Evolutionary conservation across 352 stramenopile species (phyloP), one percentile per base, ranked within the genome.

Genomic region (Sclerospora graminicola): DNA sequence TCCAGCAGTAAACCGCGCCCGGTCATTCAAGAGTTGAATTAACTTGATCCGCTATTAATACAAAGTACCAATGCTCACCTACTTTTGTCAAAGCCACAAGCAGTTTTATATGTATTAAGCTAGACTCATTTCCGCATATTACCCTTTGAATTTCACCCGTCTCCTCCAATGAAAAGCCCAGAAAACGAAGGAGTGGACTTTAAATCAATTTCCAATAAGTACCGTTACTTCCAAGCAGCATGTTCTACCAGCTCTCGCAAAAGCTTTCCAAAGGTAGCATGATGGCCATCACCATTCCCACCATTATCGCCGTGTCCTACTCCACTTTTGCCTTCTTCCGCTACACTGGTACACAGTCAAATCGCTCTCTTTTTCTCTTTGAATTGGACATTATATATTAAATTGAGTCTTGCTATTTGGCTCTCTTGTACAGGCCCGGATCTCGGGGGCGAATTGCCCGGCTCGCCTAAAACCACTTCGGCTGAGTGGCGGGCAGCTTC

Each of bases 11-110:
- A 75, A 38, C 57, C 66, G 8, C 59, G 59, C 6, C 68, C 76
- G 10, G 54, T 84, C 18, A 89, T 89, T 51, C 76, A 89, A 61
- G 76, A 89, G 45, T 57, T 89, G 18, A 83, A 79, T 45, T 88
- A 59, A 54, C 26, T 9, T 23, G 13, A 42, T 21, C 10, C 16
- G 14, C 20, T n/a, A 18, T 14, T 33, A n/a, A 28, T 47, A 53
- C 26, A 18, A 10, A 47, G 41, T 44, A 18, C 2, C 14, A 15
- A 11, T 11, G 1, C 0, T 14, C n/a, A 38, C 29, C 38, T 27
- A 9, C n/a, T 46, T 51, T 51, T 52, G 46, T 27, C 41, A 41
- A 48, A n/a, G n/a, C n/a, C n/a, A n/a, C n/a, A n/a, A n/a, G 6
- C 6, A 40, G 28, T 6, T 37, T 52, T 44, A 51, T 40, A n/a